Evolutionary conservation across 1,284 basidiomycete genomes (phyloP).

Genomic region (Cutaneotrichosporon sp.): DNA sequence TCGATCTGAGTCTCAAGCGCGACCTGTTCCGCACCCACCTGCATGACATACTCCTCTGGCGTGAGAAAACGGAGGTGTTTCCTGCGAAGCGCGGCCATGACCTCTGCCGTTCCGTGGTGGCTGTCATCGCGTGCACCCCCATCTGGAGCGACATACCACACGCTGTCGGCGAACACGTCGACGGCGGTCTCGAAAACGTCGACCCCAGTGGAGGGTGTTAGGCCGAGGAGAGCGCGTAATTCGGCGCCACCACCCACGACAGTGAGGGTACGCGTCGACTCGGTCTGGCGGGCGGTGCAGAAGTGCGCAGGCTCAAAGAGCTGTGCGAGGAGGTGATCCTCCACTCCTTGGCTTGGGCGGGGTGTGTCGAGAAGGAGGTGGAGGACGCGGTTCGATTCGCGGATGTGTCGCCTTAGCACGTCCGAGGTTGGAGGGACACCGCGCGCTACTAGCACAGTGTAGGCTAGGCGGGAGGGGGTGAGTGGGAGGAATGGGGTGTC

Average conservation of each 20-base stretch:
- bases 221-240: not conserved
- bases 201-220: not conserved
- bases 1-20: too few relatives aligned
- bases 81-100: not conserved
- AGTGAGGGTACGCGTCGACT: not conserved
- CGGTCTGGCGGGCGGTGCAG: too few relatives aligned
- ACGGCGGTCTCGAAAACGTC: not conserved
- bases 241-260: constrained; percentile 1
- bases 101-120: not conserved
- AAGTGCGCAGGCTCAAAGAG: too few relatives aligned
- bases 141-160: not conserved
- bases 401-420: not conserved
- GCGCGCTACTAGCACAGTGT: too few relatives aligned
- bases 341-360: not conserved
- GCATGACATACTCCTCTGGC: not conserved
- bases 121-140: not conserved
- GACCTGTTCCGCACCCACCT: too few relatives aligned
- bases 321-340: too few relatives aligned
- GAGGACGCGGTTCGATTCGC: not conserved
- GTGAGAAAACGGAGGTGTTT: not conserved
- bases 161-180: not conserved
- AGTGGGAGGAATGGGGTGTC: too few relatives aligned
- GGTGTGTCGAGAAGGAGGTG: not conserved
- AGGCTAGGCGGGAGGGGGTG: too few relatives aligned
- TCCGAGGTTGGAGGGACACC: too few relatives aligned